Base-by-base conservation (phyloP, 257 asterid species). In the Gentiana straminea region DNA sequence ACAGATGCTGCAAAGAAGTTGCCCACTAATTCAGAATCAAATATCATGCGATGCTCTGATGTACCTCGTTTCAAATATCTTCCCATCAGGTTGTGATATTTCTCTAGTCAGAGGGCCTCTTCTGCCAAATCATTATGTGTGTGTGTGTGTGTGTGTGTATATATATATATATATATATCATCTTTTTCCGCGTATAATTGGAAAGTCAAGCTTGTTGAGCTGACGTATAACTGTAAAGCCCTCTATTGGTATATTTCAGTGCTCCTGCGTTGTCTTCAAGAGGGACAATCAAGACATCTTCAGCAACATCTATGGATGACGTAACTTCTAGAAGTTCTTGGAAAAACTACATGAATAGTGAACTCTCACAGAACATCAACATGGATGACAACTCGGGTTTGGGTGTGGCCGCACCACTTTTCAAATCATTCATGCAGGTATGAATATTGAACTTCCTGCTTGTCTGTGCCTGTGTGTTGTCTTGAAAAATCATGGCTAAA, bases 381-480 rank as follows among this genome's bases (percentile, higher is more conserved):
- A 67, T 62, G 4, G 92, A 87, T 51, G 97, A 92, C 61, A 80
- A 75, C 79, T 72, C 89, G 3, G 72, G 86, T 71, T 76, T 86
- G 64, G 99, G 97, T 67, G 81, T 88, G 73, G 94, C 99, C 50
- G 79, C 99, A 3, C 99, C 99, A 24, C 81, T 88, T 69, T 76
- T 92, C 61, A 88, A 80, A 83, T 92, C 97, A 64, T 92, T 92
- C 77, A 92, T 88, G 99, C 95, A 92, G 97, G 99, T 85, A 70
- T 49, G 4, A 7, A 49, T 50, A 15, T 15, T 15, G 24, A 15
- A 15, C 24, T 15, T 15, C 24, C 24, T 15, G 24, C 24, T 15
- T 15, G 24, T 15, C 24, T 15, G 24, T 15, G 24, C 24, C 24
- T 15, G 24, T 15, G 24, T 15, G 24, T 15, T 15, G 24, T 15